Evolutionary conservation across 805 yeast genomes (phyloP), one percentile per base, ranked within the genome.

Genomic region (Metschnikowia orientalis): DNA sequence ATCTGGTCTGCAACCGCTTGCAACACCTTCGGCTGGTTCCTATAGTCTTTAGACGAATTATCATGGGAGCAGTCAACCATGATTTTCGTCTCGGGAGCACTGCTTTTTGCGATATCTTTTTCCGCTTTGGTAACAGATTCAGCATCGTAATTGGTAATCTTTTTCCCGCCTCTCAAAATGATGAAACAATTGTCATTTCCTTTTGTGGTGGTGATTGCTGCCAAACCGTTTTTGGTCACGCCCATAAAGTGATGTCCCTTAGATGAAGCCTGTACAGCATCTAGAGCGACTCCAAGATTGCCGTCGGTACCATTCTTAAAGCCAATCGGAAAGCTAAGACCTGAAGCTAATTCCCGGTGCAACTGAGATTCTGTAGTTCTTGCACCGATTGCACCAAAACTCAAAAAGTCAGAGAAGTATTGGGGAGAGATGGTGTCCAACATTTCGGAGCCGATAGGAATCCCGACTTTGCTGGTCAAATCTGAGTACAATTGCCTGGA

Each of bases 261-360:
- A 17, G 89, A 69, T 26, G 97, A 94, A 29, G 97, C 90, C 53
- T 86, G 74, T 56, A 87, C 75, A 18, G 98, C 98, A 56, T 90
- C 98, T 42, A 90, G 72, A 21, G 97, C 95, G 42, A 90, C 97
- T 48, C 87, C 94, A 32, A 92, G 63, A 27, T 89, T 79, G 54
- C 98, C 98, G 59, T 92, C 97, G 24, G 98, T 90, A 55, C 97
- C 97, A 56, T 90, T 90, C 60, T 90, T 90, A 81, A 90, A 90
- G 34, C 98, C 98, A 39, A 90, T 87, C 26, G 98, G 98, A 87
- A 92, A 90, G 3, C 95, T 85, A 28, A 92, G 69, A 19, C 97
- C 98, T 1, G 97, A 88, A 3, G 97, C 95, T 48, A 90, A 75
- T 63, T 90, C 98, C 61, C 98, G 81, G 63, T 90, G 98, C 34